A percentile compares a stretch with the other conserved stretches of the same genome.
phyloP scores from a whole-genome alignment of 495 filamentous ascomycete species.

The Aspergillus coremiiformis region DNA sequence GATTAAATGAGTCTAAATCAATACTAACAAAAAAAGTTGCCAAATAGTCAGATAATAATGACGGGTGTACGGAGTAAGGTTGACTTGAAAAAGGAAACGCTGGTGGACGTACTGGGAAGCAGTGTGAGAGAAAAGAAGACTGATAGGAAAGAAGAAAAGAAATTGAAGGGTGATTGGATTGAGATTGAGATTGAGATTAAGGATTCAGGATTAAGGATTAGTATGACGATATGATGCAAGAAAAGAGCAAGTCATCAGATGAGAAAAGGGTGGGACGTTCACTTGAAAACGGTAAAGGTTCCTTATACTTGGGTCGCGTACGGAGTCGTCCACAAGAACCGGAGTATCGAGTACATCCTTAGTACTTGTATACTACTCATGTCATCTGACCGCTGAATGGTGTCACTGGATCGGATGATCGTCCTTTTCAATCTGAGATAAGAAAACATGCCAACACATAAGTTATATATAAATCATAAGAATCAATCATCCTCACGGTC shows the following conservation, averaged over 20 bases:
- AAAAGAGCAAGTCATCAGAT: background rate
- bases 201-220: no score
- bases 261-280: background rate
- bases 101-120: no score
- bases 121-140: no score
- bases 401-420: background rate
- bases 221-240: conserved; percentile 1
- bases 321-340: background rate
- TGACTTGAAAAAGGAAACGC: no score
- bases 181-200: background rate
- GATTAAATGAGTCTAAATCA: background rate
- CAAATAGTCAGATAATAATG: background rate
- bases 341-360: background rate
- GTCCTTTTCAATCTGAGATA: background rate
- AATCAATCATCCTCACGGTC: no score
- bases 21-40: no score
- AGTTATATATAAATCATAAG: no score
- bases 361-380: no score
- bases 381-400: background rate
- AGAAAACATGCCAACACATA: background rate
- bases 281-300: background rate
- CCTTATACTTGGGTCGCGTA: background rate
- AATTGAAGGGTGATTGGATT: no score
- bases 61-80: background rate
- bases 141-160: no score